phyloP scores from a whole-genome alignment of 108 stramenopile genomes.

The Skeletonema potamos region DNA sequence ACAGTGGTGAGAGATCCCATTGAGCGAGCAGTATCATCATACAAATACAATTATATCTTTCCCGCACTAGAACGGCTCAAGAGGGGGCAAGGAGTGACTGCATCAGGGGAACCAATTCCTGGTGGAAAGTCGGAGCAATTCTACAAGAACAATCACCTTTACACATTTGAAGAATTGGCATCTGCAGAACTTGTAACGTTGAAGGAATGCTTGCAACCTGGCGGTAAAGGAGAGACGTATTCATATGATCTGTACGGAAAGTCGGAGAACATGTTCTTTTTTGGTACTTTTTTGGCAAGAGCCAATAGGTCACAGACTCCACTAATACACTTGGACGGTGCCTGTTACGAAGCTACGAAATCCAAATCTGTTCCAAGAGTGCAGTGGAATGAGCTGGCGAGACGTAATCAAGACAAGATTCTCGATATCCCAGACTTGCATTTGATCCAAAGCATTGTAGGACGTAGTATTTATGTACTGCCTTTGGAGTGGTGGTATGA shows the following conservation, averaged over 20 bases:
- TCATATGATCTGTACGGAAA: constrained; percentile 5
- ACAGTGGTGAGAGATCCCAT: constrained; percentile 75
- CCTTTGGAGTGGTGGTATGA: constrained; percentile 90
- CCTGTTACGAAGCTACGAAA: constrained; percentile 63
- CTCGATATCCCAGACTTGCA: constrained; percentile 55
- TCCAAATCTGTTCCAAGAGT: constrained; percentile 46
- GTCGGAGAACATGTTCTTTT: constrained; percentile 16
- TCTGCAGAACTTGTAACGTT: constrained; percentile 66
- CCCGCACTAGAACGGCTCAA: constrained; percentile 55
- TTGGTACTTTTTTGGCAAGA: constrained; percentile 33
- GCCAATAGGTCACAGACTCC: constrained; percentile 21
- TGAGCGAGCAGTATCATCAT: constrained; percentile 71
- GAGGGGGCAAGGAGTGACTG: constrained; percentile 24
- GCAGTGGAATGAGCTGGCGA: constrained; percentile 69
- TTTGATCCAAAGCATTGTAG: constrained; percentile 71
- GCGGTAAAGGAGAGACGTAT: constrained; percentile 43
- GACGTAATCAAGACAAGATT: constrained; percentile 57
- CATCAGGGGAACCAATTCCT: constrained; percentile 26
- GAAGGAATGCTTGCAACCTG: constrained; percentile 51
- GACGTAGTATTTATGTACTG: constrained; percentile 66
- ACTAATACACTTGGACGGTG: constrained; percentile 66
- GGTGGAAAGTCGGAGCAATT: constrained; percentile 39
- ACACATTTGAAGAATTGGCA: constrained; percentile 78
- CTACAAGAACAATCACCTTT: constrained; percentile 56
- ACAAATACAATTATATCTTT: constrained; percentile 76